Evolutionary conservation across 306 rosid species (phyloP), one percentile per base, ranked within the genome.

Genomic region (Hippophae gyantsensis): DNA sequence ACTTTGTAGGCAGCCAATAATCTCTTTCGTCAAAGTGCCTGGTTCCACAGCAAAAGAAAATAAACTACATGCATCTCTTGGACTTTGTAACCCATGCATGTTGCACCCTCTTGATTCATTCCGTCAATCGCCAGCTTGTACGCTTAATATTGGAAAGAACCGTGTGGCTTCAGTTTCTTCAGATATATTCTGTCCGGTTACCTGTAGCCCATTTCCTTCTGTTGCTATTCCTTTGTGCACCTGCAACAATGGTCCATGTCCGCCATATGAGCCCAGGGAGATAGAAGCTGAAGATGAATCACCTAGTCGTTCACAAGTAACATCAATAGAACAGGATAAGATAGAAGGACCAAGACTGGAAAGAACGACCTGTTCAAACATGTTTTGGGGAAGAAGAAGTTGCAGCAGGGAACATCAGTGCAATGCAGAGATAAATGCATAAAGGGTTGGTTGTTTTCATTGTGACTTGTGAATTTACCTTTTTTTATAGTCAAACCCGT

Each of bases 351-450:
- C 90, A 11, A 86, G 89, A 60, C 62, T 79, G 44, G 99, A 73
- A 49, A 86, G 79, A 66, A 80, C 83, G 38, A 88, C 79, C 54
- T 93, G 99, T 57, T 85, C 99, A 71, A 77, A 62, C 82, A 82
- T 88, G 95, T 86, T 93, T 61, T 88, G 99, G 97, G 77, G 89
- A 60, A 82, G 94, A 77, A 88, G 99, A 82, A 88, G 97, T 73
- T 86, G 95, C 84, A 93, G 90, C 88, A 72, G 97, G 71, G 99
- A 93, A 81, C 77, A 93, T 72, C 99, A 82, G 54, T 93, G 99
- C 86, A 88, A 93, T 67, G 86, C 97, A 14, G 97, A 93, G 62
- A 93, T 93, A 69, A 93, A 88, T 61, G 82, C 99, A 45, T 86
- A 78, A 88, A 59, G 5, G 18, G 46, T 40, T 57, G 46, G 56